Base-by-base conservation (phyloP, 345 rosid species). In the Microthlaspi erraticum region DNA sequence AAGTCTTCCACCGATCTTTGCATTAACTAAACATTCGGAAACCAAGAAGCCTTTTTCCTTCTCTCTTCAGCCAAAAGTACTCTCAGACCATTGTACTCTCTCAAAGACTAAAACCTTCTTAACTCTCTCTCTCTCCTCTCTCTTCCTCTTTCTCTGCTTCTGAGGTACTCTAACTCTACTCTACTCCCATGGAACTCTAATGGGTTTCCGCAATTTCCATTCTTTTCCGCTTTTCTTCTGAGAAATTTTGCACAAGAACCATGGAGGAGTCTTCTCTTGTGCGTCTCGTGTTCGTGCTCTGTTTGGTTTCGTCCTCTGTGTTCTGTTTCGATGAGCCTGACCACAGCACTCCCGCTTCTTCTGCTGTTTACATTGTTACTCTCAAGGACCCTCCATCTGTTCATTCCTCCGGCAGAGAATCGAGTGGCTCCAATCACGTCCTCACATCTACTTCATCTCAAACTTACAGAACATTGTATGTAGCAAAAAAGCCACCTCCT, bases 341-440 rank as follows among this genome's bases (percentile, higher is more conserved):
- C 76, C 58, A 70, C 8, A 77, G 65, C 33, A 78, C 80, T 66
- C 69, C 83, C 57, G 85, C 64, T 65, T 64, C 64, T 72, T 39
- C 95, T 16, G 85, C 87, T 78, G 88, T 91, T 53, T 91, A 87
- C 78, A 91, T 91, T 77, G 90, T 91, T 38, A 87, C 88, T 19
- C 89, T 91, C 12, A 89, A 84, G 76, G 84, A 82, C 75, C 75
- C 83, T 74, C 81, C 91, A 41, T 75, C 80, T 54, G 78, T 78
- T 81, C 86, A 81, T 77, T 48, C 38, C 62, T 71, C 69, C 36
- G 57, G 57, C 57, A 74, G 37, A 33, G 73, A 77, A 51, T 45
- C 80, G 2, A 41, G 36, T 71, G 75, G 59, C 10, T 80, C 75
- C 65, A 72, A 57, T 54, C 78, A 65, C 62, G 49, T 50, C 58